Evolutionary conservation across 2,329 filamentous ascomycete species (phyloP), one percentile per base, ranked within the genome.

Genomic region (Pyrenochaeta sp.): DNA sequence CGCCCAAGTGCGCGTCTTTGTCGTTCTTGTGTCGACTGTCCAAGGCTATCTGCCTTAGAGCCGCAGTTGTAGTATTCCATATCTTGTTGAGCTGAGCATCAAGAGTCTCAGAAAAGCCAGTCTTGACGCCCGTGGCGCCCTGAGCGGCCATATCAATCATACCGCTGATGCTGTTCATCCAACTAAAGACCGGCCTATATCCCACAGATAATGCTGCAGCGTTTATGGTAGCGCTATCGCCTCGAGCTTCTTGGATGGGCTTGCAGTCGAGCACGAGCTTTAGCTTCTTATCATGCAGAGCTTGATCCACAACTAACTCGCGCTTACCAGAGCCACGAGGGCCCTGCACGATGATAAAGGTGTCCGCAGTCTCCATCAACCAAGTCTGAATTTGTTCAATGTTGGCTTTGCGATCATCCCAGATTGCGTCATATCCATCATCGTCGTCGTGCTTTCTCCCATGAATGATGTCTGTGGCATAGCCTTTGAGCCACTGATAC

Each of bases 81-180:
- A 98, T 97, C 77, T 97, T 97, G 72, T 85, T 87, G 14, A 98
- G 79, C 67, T 98, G 93, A 0, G 90, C 88, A 70, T 97, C 94
- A 23, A 97, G 80, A 0, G 92, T 97, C 72, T 97, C 94, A 0
- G 91, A 96, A 71, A 98, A 97, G 7, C 93, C 93, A 5, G 92
- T 90, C 77, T 98, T 97, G 52, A 96, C 90, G 11, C 94, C 94
- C 17, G 94, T 96, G 11, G 95, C 95, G 64, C 93, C 91, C 73
- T 97, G 94, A 1, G 95, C 91, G 18, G 94, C 95, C 32, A 98
- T 84, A 66, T 98, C 95, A 60, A 97, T 82, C 77, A 97, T 86
- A 72, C 92, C 96, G 76, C 91, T 96, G 61, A 98, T 86, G 68
- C 88, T 97, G 75, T 98, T 97, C 78, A 96, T 90, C 91, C 93